Conservation (phyloP, 176 grass and related monocot genomes). For the Eragrostis nindensis region DNA sequence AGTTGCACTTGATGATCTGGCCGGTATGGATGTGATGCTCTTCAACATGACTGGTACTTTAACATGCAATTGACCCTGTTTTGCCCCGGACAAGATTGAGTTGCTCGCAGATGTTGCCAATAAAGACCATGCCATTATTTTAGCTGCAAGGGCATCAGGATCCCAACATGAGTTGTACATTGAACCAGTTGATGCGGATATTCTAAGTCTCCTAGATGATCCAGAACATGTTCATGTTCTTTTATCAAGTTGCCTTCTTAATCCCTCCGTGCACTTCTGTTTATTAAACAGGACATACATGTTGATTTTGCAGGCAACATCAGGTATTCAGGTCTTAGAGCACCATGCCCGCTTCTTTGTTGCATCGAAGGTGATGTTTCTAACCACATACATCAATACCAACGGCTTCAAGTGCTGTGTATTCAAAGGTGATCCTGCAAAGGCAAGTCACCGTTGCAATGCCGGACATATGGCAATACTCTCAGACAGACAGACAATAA, state of each 20-base stretch:
- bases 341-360: constrained; percentile 47
- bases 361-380: constrained; percentile 52
- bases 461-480: neutral
- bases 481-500: neutral
- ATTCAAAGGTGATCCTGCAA: constrained; percentile 54
- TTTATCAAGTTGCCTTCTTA: constrained; percentile 11
- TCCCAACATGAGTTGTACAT: constrained; percentile 44
- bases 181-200: constrained; percentile 47
- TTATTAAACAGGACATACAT: constrained; percentile 3
- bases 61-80: constrained; percentile 45
- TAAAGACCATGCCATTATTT: constrained; percentile 41
- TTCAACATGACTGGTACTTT: constrained; percentile 55
- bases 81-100: constrained; percentile 44
- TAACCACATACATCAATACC: constrained; percentile 41
- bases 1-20: constrained; percentile 57
- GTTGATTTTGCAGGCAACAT: constrained; percentile 28
- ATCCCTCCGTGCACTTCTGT: neutral
- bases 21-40: constrained; percentile 46
- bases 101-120: constrained; percentile 38
- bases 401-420: constrained; percentile 43
- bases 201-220: constrained; percentile 48
- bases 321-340: constrained; percentile 46
- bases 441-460: constrained; percentile 34
- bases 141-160: constrained; percentile 54
- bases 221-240: constrained; percentile 50